Conservation (phyloP, 1,284 basidiomycete species). For the Moesziomyces sp. region DNA sequence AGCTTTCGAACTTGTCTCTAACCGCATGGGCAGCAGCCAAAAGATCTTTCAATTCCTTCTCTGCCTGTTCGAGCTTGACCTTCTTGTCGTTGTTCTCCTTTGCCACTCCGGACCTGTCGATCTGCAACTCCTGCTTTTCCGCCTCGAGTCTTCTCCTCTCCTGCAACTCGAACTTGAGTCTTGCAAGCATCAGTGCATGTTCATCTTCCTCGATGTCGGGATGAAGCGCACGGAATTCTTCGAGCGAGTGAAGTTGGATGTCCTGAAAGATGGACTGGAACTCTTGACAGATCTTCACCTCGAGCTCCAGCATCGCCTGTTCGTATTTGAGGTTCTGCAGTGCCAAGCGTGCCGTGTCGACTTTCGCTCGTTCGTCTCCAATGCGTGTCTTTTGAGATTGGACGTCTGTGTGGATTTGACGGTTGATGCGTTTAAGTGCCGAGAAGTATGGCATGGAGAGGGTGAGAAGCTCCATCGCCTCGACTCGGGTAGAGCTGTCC, state of each 20-base stretch:
- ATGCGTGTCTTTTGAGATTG: constrained; percentile 25
- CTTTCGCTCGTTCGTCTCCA: constrained; percentile 31
- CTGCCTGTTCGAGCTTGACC: constrained; percentile 30
- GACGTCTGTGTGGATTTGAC: constrained; percentile 24
- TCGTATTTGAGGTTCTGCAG: constrained; percentile 49
- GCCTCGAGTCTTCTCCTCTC: constrained; percentile 37
- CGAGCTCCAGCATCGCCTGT: constrained; percentile 43
- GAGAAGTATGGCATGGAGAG: constrained; percentile 28
- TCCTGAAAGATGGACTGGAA: constrained; percentile 49
- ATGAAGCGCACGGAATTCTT: constrained; percentile 21
- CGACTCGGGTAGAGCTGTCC: neutral
- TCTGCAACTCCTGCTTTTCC: constrained; percentile 32
- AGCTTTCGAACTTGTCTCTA: constrained; percentile 29
- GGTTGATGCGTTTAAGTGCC: constrained; percentile 30
- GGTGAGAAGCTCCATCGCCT: constrained; percentile 19
- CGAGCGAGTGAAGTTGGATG: constrained; percentile 30
- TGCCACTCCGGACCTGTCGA: constrained; percentile 29
- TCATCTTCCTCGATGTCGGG: constrained; percentile 15
- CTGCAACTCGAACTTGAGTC: constrained; percentile 35
- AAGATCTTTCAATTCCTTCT: constrained; percentile 30
- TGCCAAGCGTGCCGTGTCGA: constrained; percentile 31
- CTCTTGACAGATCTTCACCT: constrained; percentile 38
- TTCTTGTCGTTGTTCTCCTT: constrained; percentile 48
- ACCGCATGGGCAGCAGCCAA: constrained; percentile 20
- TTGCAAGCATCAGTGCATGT: constrained; percentile 37